Base-by-base conservation (phyloP, 306 rosid species). In the Sindora glabra region DNA sequence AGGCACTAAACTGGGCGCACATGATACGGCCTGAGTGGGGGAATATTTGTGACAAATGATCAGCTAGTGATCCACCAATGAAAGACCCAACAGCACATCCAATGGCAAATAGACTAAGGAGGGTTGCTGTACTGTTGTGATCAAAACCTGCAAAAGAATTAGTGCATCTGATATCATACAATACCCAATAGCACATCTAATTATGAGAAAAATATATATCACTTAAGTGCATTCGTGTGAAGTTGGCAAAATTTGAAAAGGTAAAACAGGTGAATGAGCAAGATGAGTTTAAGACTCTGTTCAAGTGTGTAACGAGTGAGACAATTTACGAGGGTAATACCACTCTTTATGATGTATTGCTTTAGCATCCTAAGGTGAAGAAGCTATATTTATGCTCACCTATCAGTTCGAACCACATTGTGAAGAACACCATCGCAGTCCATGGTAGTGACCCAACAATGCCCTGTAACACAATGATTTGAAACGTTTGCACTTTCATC, bases 341-440 rank as follows among this genome's bases (percentile, higher is more conserved):
- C n/a, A n/a, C n/a, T n/a, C n/a, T 30, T 4, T 42, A 37, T 62
- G 25, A 10, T 48, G 47, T 16, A 17, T 22, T 26, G 59, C 33
- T 18, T 74, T 62, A 48, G 30, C 45, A 56, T 56, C 29, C n/a
- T 46, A 39, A 27, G 45, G 54, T 18, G 23, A 8, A 46, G 45
- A 69, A 58, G 16, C 13, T 33, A 27, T 59, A 22, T 53, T 56
- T 40, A 62, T 52, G 38, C 83, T 72, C 77, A 89, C 99, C 99
- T 10, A 92, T 82, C 48, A 92, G 77, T 80, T 92, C 87, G 30
- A 92, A 92, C 99, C 99, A 92, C 99, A 92, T 89, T 34, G 99
- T 92, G 85, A 92, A 89, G 87, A 92, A 92, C 74, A 92, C 99
- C 99, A 89, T 92, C 76, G 99, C 96, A 48, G 96, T 92, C 99